Base-by-base conservation (phyloP, 1,284 basidiomycete genomes). In the Rhodotorula sp. region DNA sequence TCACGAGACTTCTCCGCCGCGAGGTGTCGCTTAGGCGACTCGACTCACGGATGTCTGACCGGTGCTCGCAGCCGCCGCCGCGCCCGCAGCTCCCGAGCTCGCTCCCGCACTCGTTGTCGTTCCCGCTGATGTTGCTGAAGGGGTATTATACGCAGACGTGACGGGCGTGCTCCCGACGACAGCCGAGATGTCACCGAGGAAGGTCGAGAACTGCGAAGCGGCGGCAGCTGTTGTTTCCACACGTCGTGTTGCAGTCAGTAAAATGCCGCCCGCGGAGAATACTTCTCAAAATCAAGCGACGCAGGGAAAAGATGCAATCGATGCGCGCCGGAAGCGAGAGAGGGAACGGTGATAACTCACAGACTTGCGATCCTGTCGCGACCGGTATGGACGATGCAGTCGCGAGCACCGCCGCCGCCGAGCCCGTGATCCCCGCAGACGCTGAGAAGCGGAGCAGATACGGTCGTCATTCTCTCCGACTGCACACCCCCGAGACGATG, bases 381-480 rank as follows among this genome's bases (percentile, higher is more conserved):
- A 57, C 63, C 23, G 70, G 66, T 20, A 51, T 56, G 16, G 70
- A 65, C 15, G 70, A 71, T 46, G 69, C 62, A 0, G 64, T 57
- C 4, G 65, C 48, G 1, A 69, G 51, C 39, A 68, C 59, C 10
- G 16, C 15, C 31, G 66, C 47, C 7, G 64, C 66, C 1, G 66
- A 49, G 6, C 66, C 70, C 10, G 63, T 65, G 12, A 68, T 34
- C 15, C 64, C 58, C 12, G 65, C 48, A 3, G 58, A 39, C 4
- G 59, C 70, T 68, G 60, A 26, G 26, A 21, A 31, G 0, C 21
- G 2, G 16, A 6, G 26, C 5, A 14, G 5, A 7, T 5, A 14
- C 7, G 34, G 34, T 8, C 34, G 34, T 58, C 34, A 58, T 34
- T 6, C 14, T 14, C 8, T 21, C 60, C 4, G 12, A 5, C 61